Conservation (phyloP, 441 rosid species). For the Brassica balearica region DNA sequence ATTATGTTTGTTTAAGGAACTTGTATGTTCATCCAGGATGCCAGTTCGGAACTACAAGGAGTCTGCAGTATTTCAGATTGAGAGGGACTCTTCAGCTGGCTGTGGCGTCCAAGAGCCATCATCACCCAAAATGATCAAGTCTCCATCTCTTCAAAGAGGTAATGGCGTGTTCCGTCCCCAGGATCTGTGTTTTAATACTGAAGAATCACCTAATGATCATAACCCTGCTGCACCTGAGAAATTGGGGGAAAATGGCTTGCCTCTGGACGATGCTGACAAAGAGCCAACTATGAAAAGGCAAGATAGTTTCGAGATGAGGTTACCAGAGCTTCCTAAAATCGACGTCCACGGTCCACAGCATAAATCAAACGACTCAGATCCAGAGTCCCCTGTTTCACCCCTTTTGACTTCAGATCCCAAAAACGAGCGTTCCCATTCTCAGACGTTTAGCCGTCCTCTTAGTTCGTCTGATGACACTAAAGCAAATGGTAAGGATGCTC, state of each 20-base stretch:
- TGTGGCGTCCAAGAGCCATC: slow-evolving; percentile 87
- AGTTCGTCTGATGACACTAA: slow-evolving; percentile 76
- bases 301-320: slow-evolving; percentile 94
- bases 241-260: slow-evolving; percentile 67
- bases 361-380: slow-evolving; percentile 83
- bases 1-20: slow-evolving; percentile 23
- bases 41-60: slow-evolving; percentile 78
- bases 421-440: slow-evolving; percentile 98
- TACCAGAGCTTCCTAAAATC: slow-evolving; percentile 91
- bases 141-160: slow-evolving; percentile 95
- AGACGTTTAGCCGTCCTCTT: slow-evolving; percentile 94
- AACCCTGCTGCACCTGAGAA: slow-evolving; percentile 76
- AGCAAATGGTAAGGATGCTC: slow-evolving; percentile 55
- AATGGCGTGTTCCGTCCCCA: slow-evolving; percentile 62
- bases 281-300: slow-evolving; percentile 87
- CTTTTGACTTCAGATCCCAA: slow-evolving; percentile 97
- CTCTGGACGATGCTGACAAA: slow-evolving; percentile 65
- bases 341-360: slow-evolving; percentile 75
- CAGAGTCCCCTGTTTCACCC: slow-evolving; percentile 99
- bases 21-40: slow-evolving; percentile 65
- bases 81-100: slow-evolving; percentile 89
- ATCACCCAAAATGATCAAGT: slow-evolving; percentile 84
- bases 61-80: slow-evolving; percentile 70
- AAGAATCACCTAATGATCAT: slow-evolving; percentile 69
- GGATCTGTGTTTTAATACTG: slow-evolving; percentile 62